Evolutionary conservation across 768 basidiomycete species (phyloP).

Genomic region (Mycena venus): DNA sequence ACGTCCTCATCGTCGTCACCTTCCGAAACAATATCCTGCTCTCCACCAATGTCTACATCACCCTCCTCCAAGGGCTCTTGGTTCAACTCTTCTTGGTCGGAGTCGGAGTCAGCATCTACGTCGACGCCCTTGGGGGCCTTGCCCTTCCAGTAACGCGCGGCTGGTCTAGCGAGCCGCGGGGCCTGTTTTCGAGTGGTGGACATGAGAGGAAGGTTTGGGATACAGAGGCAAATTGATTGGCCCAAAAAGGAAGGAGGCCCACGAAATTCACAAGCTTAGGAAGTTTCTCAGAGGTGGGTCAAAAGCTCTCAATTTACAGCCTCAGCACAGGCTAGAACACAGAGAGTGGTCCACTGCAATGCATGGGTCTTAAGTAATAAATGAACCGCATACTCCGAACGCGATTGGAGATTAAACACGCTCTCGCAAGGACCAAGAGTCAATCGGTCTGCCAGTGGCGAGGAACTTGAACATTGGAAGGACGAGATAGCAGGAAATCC

Average conservation of each 20-base stretch:
- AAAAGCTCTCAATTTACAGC: too few species aligned
- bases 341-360: too few species aligned
- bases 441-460: too few species aligned
- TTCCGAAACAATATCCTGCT: slow-evolving; percentile 63
- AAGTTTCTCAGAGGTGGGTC: too few species aligned
- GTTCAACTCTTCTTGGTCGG: slow-evolving; percentile 66
- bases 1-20: slow-evolving; percentile 60
- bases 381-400: too few species aligned
- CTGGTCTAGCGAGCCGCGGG: slow-evolving; percentile 83
- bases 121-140: slow-evolving; percentile 83
- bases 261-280: too few species aligned
- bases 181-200: slow-evolving; percentile 72
- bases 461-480: too few species aligned
- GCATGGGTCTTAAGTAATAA: too few species aligned
- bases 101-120: slow-evolving; percentile 73
- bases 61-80: slow-evolving; percentile 57
- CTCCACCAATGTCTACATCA: slow-evolving; percentile 72
- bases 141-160: slow-evolving; percentile 91
- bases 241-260: background rate
- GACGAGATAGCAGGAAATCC: too few species aligned
- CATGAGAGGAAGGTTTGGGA: slow-evolving; percentile 22
- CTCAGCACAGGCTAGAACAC: too few species aligned
- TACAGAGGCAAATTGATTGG: slow-evolving; percentile 8
- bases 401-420: too few species aligned
- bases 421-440: too few species aligned